phyloP scores from a whole-genome alignment of 2,329 filamentous ascomycete species.

The Domatiomyces catenatus region DNA sequence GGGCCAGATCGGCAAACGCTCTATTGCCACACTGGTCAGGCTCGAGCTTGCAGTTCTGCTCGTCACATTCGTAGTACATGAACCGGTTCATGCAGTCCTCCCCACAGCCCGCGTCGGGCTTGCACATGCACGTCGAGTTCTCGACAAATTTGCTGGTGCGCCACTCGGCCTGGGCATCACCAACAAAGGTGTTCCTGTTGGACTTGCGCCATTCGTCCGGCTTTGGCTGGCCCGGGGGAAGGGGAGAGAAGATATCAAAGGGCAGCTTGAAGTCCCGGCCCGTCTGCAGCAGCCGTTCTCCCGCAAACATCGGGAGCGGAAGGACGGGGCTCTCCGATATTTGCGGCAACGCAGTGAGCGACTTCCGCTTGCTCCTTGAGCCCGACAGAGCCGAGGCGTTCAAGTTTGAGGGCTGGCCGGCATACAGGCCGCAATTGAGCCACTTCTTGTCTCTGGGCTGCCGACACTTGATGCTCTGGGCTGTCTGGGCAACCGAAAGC shows the following conservation, averaged over 20 bases:
- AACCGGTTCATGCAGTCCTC: conserved; percentile 87
- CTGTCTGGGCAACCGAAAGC: neutral
- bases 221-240: conserved; percentile 73
- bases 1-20: conserved; percentile 64
- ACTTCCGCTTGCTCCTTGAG: conserved; percentile 29
- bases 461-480: neutral
- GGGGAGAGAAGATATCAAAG: conserved; percentile 75
- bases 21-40: conserved; percentile 67
- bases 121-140: conserved; percentile 65
- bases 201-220: conserved; percentile 86
- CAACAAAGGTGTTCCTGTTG: conserved; percentile 84
- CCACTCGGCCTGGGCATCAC: conserved; percentile 66
- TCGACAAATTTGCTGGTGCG: conserved; percentile 61
- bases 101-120: conserved; percentile 61
- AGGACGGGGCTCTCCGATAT: conserved; percentile 41
- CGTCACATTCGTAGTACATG: conserved; percentile 95
- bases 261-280: conserved; percentile 78
- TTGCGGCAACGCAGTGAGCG: conserved; percentile 26
- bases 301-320: conserved; percentile 65
- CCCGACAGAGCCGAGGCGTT: conserved; percentile 32
- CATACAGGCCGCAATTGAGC: conserved; percentile 69
- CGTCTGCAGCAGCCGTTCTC: conserved; percentile 52
- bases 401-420: conserved; percentile 51
- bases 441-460: conserved; percentile 48
- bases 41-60: conserved; percentile 69